Conservation (phyloP, 257 asterid genomes). For the Primulina tabacum region DNA sequence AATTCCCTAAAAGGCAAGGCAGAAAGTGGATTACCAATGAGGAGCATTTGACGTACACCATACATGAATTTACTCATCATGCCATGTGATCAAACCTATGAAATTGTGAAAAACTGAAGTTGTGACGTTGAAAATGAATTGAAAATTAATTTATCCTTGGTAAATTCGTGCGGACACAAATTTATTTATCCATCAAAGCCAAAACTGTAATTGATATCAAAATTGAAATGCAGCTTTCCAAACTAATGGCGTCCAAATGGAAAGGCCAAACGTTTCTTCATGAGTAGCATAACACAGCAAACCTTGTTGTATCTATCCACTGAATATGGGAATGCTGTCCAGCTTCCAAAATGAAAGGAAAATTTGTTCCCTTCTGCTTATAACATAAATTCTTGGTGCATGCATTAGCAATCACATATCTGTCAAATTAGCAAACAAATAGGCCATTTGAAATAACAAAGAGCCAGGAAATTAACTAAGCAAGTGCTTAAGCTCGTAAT, state of each 20-base stretch:
- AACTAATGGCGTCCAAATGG: conserved; percentile 11
- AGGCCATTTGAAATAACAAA: conserved; percentile 13
- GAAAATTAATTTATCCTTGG: not conserved
- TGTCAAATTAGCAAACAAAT: conserved; percentile 33
- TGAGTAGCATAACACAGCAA: conserved; percentile 24
- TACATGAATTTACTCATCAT: not conserved
- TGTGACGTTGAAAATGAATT: not conserved
- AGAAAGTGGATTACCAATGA: conserved; percentile 11
- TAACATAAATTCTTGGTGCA: conserved; percentile 75
- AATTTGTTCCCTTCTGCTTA: conserved; percentile 91
- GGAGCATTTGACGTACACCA: conserved; percentile 14
- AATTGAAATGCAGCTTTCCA: conserved; percentile 22
- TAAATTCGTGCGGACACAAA: conserved; percentile 1
- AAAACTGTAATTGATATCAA: conserved; percentile 13
- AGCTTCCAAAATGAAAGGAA: conserved; percentile 54
- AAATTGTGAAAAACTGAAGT: conserved; percentile 16
- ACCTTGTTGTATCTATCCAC: conserved; percentile 88
- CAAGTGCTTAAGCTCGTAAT: conserved; percentile 19
- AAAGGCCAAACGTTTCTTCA: conserved; percentile 4
- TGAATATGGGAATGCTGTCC: conserved; percentile 77
- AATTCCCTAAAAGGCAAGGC: conserved; percentile 60
- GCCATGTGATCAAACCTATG: conserved; percentile 3
- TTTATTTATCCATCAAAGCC: conserved; percentile 2
- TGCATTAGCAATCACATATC: conserved; percentile 90
- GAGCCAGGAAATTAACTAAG: conserved; percentile 9